Base-by-base conservation (phyloP, 306 rosid species). In the Gynostemma pentaphyllum region DNA sequence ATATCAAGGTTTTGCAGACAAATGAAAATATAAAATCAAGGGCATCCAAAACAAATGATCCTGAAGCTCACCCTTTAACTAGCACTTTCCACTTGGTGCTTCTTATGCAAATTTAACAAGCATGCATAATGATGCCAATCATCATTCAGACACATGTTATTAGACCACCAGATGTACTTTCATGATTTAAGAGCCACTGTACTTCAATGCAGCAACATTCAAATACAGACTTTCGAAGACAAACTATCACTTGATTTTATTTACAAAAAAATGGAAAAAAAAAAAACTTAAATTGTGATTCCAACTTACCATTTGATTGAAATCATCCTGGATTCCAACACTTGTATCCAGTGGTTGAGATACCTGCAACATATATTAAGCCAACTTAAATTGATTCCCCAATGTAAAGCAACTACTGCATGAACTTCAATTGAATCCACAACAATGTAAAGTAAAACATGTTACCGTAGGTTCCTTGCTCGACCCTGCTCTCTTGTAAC, bases 221-320 rank as follows among this genome's bases (percentile, higher is more conserved):
- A 23, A 39, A 26, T 5, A 4, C 36, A 12, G n/a, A 15, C 67
- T 15, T 18, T 14, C 24, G 50, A 41, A 41, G 51, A 39, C 48
- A 62, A 12, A 26, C 24, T 40, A 62, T 42, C 34, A 57, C 11
- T n/a, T 18, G 29, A 57, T 1, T 18, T 32, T 34, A 5, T 34
- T 56, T 32, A 16, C 16, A 56, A 40, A 34, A 56, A 55, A 56
- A n/a, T n/a, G n/a, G n/a, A n/a, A n/a, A n/a, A n/a, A n/a, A n/a
- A n/a, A n/a, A n/a, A n/a, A n/a, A n/a, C n/a, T n/a, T n/a, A n/a
- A n/a, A 34, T 7, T 18, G 7, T 57, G 18, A 34, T 34, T n/a
- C n/a, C 18, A 29, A 21, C 71, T 37, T 67, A 67, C 71, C 62
- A 52, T 26, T 5, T 67, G 71, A 40, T 67, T 55, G 34, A 67